These are phyloP conservation scores for Tremella fuciformis DNA, from an alignment of 768 basidiomycete genomes.

Conservation along the genomic window DNA sequence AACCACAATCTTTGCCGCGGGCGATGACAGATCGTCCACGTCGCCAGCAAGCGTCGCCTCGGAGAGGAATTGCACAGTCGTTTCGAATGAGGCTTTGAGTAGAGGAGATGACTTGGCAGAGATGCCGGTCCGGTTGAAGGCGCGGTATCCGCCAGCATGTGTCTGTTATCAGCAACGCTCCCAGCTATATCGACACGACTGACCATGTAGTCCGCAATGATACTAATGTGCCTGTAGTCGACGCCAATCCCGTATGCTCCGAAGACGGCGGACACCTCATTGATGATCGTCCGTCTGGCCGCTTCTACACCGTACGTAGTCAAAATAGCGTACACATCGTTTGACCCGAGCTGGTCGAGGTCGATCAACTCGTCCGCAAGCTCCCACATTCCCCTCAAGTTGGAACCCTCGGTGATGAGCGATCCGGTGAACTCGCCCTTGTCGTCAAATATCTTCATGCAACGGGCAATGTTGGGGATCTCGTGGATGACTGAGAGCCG, in stretches of 20 bases:
- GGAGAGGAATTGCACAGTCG: slow-evolving; percentile 86
- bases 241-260: slow-evolving; percentile 94
- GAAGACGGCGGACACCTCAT: slow-evolving; percentile 86
- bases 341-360: slow-evolving; percentile 79
- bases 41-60: slow-evolving; percentile 93
- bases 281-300: slow-evolving; percentile 83
- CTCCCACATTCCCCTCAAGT: slow-evolving; percentile 82
- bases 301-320: slow-evolving; percentile 96
- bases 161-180: slow-evolving; percentile 59
- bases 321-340: slow-evolving; percentile 88
- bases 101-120: slow-evolving; percentile 90
- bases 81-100: slow-evolving; percentile 96
- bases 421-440: slow-evolving; percentile 56
- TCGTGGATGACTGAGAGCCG: slow-evolving; percentile 80
- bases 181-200: slow-evolving; percentile 40
- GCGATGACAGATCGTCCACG: slow-evolving; percentile 85
- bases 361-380: slow-evolving; percentile 61
- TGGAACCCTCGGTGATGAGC: slow-evolving; percentile 87
- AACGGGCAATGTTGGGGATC: slow-evolving; percentile 81
- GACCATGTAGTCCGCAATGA: slow-evolving; percentile 99
- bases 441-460: slow-evolving; percentile 54
- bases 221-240: slow-evolving; percentile 84
- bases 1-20: slow-evolving; percentile 86
- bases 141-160: slow-evolving; percentile 95
- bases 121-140: slow-evolving; percentile 95